phyloP scores from a whole-genome alignment of 2,329 filamentous ascomycete genomes.

The Calcarisporium arbuscula region DNA sequence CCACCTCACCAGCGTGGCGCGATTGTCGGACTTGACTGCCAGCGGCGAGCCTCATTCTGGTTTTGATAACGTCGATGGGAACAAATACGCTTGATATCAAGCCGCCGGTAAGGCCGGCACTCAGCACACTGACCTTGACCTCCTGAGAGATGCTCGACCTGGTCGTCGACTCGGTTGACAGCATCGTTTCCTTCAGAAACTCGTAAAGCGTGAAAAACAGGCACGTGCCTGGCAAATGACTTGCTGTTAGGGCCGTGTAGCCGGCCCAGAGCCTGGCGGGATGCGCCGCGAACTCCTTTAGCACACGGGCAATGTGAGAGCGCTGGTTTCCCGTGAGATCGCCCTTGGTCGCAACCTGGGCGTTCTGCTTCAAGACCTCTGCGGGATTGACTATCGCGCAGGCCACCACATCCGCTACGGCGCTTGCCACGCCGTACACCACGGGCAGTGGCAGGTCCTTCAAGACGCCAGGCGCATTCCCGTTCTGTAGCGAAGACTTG shows the following conservation, averaged over 20 bases:
- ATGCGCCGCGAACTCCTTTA: constrained; percentile 4
- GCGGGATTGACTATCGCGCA: constrained; percentile 13
- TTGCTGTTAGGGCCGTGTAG: constrained; percentile 8
- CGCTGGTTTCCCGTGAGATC: neutral
- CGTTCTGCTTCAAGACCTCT: constrained; percentile 15
- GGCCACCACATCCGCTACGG: constrained; percentile 10
- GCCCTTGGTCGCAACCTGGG: constrained; percentile 9
- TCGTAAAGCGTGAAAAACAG: constrained; percentile 9
- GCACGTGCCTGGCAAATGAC: constrained; percentile 8
- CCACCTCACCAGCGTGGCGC: neutral
- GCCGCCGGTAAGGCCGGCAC: constrained; percentile 10
- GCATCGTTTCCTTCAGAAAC: constrained; percentile 4
- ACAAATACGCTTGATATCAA: constrained; percentile 10
- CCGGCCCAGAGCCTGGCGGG: constrained; percentile 9
- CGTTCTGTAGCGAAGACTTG: constrained; percentile 3
- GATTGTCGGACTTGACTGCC: neutral
- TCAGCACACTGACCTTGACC: constrained; percentile 5
- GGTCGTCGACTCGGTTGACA: neutral
- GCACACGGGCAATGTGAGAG: neutral
- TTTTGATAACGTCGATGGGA: constrained; percentile 14
- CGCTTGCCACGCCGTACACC: constrained; percentile 10
- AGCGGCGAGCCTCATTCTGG: constrained; percentile 13
- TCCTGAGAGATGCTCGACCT: neutral
- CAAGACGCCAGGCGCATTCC: constrained; percentile 2
- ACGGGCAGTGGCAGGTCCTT: constrained; percentile 8